Conservation (phyloP, 768 basidiomycete species). For the Coprinopsis marcescibilis region DNA sequence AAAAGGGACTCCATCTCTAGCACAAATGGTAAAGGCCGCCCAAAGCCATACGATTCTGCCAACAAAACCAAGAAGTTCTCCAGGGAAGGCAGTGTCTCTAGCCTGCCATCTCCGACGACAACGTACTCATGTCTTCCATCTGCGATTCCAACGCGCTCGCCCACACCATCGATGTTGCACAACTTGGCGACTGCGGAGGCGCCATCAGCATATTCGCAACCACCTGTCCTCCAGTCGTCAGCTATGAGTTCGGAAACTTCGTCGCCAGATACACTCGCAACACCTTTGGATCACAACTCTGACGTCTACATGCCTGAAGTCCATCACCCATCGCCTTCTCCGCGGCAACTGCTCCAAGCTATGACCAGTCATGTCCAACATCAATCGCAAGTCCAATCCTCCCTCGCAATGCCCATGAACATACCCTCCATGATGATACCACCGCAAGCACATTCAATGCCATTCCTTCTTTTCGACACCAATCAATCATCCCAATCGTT, state of each 20-base stretch:
- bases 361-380: conserved; percentile 16
- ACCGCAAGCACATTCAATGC: conserved; percentile 36
- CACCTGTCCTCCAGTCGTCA: conserved; percentile 31
- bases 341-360: conserved; percentile 13
- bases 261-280: conserved; percentile 39
- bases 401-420: conserved; percentile 18
- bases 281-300: conserved; percentile 36
- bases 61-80: conserved; percentile 39
- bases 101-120: conserved; percentile 36
- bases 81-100: conserved; percentile 52
- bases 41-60: conserved; percentile 63
- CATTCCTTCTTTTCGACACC: conserved; percentile 59
- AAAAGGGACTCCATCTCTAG: conserved; percentile 36
- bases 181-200: conserved; percentile 25
- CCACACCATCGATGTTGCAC: conserved; percentile 36
- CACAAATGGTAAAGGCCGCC: conserved; percentile 45
- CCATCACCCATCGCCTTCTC: conserved; percentile 9
- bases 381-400: conserved; percentile 21
- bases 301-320: conserved; percentile 35
- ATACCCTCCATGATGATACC: conserved; percentile 22
- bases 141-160: conserved; percentile 43
- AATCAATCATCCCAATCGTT: conserved; percentile 40
- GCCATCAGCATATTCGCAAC: conserved; percentile 18
- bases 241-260: conserved; percentile 41
- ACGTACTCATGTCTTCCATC: conserved; percentile 39